These are phyloP conservation scores for Pseudonitzschia pungens DNA, from an alignment of 108 stramenopile species.

Conservation along the genomic window DNA sequence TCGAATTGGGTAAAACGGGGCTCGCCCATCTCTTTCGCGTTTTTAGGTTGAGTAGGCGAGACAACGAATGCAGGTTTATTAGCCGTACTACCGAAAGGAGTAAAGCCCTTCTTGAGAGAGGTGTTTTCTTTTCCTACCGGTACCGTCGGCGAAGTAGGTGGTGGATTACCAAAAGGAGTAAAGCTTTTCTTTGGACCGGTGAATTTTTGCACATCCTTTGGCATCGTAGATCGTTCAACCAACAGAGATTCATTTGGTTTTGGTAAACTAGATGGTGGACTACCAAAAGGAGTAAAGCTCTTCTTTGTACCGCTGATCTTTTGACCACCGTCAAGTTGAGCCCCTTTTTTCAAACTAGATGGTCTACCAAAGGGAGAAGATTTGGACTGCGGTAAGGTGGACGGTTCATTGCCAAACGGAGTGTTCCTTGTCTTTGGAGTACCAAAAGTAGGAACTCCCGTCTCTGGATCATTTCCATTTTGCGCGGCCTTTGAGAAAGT, in stretches of 20 bases:
- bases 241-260: too few relatives aligned
- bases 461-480: too few relatives aligned
- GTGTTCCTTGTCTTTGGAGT: neutral
- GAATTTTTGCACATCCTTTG: too few relatives aligned
- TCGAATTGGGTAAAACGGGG: neutral
- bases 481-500: too few relatives aligned
- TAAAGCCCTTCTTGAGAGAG: neutral
- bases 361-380: too few relatives aligned
- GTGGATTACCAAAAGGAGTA: neutral
- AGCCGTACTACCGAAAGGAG: neutral
- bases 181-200: constrained; percentile 3
- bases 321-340: neutral
- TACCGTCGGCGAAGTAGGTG: neutral
- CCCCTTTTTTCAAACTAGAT: too few relatives aligned
- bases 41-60: neutral
- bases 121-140: neutral
- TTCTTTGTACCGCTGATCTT: too few relatives aligned
- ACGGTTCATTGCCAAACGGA: neutral
- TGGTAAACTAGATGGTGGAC: neutral
- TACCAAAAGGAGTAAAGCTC: constrained; percentile 1
- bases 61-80: neutral
- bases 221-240: too few relatives aligned
- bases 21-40: neutral
- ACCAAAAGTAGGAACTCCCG: too few relatives aligned
- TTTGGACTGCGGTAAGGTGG: too few relatives aligned